Percentiles rank a stretch among this genome's conserved stretches.
Conservation (phyloP, 768 basidiomycete genomes). For the Tricholoma saponaceum region DNA sequence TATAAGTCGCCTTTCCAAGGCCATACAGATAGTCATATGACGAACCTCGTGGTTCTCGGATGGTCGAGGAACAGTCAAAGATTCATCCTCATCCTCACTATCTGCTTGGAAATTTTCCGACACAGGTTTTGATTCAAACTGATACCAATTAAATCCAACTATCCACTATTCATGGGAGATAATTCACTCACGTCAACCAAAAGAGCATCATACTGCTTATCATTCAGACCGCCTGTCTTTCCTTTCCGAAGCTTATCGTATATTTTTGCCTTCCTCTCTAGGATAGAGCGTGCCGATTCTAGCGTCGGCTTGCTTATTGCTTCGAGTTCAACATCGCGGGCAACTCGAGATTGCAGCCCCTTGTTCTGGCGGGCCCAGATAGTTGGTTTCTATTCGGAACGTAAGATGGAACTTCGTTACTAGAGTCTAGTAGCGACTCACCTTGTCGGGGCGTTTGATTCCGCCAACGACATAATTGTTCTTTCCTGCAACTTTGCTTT, state of each 20-base stretch:
- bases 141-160: background rate
- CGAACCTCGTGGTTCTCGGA: conserved; percentile 37
- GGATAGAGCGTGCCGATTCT: conserved; percentile 63
- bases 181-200: conserved; percentile 69
- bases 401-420: background rate
- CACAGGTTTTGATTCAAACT: conserved; percentile 64
- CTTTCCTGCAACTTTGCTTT: conserved; percentile 56
- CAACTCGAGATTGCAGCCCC: conserved; percentile 61
- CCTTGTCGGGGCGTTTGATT: conserved; percentile 69
- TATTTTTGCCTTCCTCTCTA: conserved; percentile 76
- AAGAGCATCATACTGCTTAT: conserved; percentile 66
- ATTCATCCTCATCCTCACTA: conserved; percentile 78
- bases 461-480: conserved; percentile 54
- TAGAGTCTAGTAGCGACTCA: conserved; percentile 22
- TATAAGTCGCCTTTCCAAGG: background rate
- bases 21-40: background rate
- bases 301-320: conserved; percentile 63
- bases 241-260: conserved; percentile 79
- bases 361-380: conserved; percentile 76
- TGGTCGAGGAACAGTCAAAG: conserved; percentile 54
- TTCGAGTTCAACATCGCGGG: conserved; percentile 69
- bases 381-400: conserved; percentile 71
- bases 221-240: conserved; percentile 72
- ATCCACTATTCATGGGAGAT: background rate
- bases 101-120: conserved; percentile 57